Evolutionary conservation across 2,329 filamentous ascomycete genomes (phyloP), one percentile per base, ranked within the genome.

Genomic region (Aspergillus tamarii): DNA sequence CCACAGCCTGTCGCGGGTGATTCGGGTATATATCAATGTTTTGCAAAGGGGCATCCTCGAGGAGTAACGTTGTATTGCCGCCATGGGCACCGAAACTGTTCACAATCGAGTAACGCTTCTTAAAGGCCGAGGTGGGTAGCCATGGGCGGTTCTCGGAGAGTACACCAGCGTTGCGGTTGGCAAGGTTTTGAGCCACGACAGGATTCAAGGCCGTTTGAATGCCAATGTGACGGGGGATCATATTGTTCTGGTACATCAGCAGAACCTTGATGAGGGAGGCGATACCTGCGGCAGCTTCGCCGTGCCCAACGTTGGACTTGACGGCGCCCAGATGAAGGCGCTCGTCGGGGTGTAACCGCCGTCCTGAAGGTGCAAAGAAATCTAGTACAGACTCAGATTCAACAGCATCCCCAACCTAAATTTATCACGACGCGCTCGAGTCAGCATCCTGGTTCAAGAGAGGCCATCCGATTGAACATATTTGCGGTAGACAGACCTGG

Each of bases 21-120:
- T n/a, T 3, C 26, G 50, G 26, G 3, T 91, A 71, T 91, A 89
- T 66, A 67, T 14, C 69, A 4, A 16, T 43, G 8, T 21, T 7
- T 21, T 43, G 2, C 41, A n/a, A 19, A 63, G 12, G 45, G 23
- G 45, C 12, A 23, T 48, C 45, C 23, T 48, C 45, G 11, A 48
- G 45, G 2, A 48, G 23, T 26, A 48, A 7, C 1, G 45, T 48
- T 3, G 45, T 48, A 14, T 48, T 48, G 45, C 45, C 45, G 4
- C 45, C 45, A 26, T 48, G 45, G 5, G 45, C 45, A 26, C 45
- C 45, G 5, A 48, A 48, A 5, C 21, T 26, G 6, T 48, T 48
- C 11, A 48, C 45, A 8, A 48, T 23, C 1, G 21, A 23, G 12
- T 26, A 26, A 14, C 43, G 43, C n/a, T 11, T 46, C 4, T 46